These are phyloP conservation scores for slime mould (Dictyostelium discoideum) DNA, from an alignment of 78 protist species.

Conservation along the genomic window DNA sequence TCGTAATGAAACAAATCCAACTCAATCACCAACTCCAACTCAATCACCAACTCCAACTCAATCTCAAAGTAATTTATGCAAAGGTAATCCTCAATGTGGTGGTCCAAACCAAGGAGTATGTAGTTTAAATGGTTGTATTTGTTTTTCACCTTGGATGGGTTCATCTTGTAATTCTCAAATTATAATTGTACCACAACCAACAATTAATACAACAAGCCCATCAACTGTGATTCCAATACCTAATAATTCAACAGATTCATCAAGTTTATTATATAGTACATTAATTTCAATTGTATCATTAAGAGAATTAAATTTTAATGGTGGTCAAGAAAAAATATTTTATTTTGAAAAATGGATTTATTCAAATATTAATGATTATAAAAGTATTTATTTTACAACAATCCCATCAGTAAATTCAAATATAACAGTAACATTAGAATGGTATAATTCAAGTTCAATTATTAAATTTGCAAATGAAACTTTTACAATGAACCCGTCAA, in stretches of 20 bases:
- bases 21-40: background rate
- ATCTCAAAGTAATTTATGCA: background rate
- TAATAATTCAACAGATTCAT: background rate
- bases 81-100: background rate
- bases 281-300: background rate
- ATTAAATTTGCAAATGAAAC: background rate
- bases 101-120: background rate
- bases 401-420: background rate
- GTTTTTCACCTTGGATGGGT: conserved; percentile 1
- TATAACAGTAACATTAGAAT: background rate
- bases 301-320: background rate
- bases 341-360: background rate
- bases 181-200: background rate
- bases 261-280: background rate
- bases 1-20: background rate
- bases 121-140: background rate
- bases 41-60: background rate
- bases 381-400: background rate
- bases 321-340: background rate
- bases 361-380: background rate
- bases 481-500: conserved; percentile 23
- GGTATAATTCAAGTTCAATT: background rate
- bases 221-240: background rate
- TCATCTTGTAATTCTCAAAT: background rate
- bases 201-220: background rate